Evolutionary conservation across 352 stramenopile species (phyloP).

Genomic region (Globisporangium lucens): DNA sequence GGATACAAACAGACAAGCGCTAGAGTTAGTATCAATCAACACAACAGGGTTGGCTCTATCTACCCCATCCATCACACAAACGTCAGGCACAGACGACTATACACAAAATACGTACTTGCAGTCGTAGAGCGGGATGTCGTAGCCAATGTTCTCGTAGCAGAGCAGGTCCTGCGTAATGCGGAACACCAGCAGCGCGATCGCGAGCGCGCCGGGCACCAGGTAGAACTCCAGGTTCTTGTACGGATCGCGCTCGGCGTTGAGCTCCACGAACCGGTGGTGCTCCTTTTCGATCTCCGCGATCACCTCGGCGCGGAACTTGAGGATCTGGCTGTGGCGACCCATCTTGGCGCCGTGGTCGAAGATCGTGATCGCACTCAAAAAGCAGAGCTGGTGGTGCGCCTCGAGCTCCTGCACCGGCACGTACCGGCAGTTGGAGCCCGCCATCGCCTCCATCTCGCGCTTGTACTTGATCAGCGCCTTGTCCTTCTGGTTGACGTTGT

Average conservation of each 20-base stretch:
- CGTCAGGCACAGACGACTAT: background rate
- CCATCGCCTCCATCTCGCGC: constrained; percentile 92
- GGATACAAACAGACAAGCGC: constrained; percentile 9
- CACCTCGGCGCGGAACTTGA: constrained; percentile 82
- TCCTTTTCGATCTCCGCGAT: constrained; percentile 88
- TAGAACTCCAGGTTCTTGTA: constrained; percentile 95
- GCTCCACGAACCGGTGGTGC: constrained; percentile 88
- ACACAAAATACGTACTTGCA: constrained; percentile 74
- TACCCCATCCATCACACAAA: background rate
- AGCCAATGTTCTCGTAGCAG: constrained; percentile 83
- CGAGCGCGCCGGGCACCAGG: constrained; percentile 89
- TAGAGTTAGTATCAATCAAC: constrained; percentile 12
- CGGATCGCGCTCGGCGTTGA: constrained; percentile 95
- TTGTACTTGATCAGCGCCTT: constrained; percentile 90
- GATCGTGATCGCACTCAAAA: constrained; percentile 75
- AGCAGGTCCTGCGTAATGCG: constrained; percentile 83
- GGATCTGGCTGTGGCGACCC: constrained; percentile 89
- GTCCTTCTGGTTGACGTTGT: constrained; percentile 95
- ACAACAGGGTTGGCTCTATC: background rate
- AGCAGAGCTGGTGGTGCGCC: constrained; percentile 83
- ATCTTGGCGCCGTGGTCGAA: constrained; percentile 97
- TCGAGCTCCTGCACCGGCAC: constrained; percentile 88
- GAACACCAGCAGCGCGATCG: constrained; percentile 86
- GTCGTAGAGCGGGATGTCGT: constrained; percentile 86
- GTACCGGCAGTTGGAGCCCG: constrained; percentile 83